Evolutionary conservation across 306 rosid genomes (phyloP).

Genomic region (Begonia loranthoides): DNA sequence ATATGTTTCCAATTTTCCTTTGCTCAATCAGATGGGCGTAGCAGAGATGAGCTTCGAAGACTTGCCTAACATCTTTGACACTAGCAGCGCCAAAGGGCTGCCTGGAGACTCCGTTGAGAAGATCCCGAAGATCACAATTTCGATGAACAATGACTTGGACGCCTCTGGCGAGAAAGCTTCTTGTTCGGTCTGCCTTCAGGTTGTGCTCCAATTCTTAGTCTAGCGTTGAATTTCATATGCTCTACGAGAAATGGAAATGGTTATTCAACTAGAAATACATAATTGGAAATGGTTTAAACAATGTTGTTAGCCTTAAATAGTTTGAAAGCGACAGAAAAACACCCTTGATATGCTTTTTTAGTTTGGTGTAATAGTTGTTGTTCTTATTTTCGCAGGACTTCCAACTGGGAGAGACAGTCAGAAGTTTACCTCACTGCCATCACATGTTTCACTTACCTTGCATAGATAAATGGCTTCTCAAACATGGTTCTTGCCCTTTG

Average conservation of each 20-base stretch:
- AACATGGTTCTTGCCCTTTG: constrained; percentile 95
- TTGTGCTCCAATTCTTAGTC: constrained; percentile 11
- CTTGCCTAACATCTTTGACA: constrained; percentile 78
- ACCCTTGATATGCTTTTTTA: no score
- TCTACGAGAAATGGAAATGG: not conserved
- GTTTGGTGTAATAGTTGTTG: not conserved
- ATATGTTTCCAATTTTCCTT: constrained; percentile 14
- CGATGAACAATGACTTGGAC: constrained; percentile 48
- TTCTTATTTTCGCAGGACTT: constrained; percentile 54
- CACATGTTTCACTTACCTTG: constrained; percentile 97
- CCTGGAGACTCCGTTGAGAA: constrained; percentile 67
- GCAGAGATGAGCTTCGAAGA: constrained; percentile 79
- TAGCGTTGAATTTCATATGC: not conserved
- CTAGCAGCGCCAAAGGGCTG: constrained; percentile 69
- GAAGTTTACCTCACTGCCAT: constrained; percentile 94
- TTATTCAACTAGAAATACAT: not conserved
- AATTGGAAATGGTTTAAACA: no score
- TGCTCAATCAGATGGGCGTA: constrained; percentile 73
- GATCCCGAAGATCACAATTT: constrained; percentile 69
- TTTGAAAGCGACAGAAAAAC: no score
- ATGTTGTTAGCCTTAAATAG: not conserved
- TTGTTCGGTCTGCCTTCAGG: constrained; percentile 98
- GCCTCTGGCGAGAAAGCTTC: constrained; percentile 66
- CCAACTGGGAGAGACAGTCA: constrained; percentile 83
- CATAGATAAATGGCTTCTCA: constrained; percentile 93